Percentiles rank a stretch among this genome's conserved stretches.
phyloP scores from a whole-genome alignment of 768 basidiomycete genomes.

The Pilatotrama ljubarskyi region DNA sequence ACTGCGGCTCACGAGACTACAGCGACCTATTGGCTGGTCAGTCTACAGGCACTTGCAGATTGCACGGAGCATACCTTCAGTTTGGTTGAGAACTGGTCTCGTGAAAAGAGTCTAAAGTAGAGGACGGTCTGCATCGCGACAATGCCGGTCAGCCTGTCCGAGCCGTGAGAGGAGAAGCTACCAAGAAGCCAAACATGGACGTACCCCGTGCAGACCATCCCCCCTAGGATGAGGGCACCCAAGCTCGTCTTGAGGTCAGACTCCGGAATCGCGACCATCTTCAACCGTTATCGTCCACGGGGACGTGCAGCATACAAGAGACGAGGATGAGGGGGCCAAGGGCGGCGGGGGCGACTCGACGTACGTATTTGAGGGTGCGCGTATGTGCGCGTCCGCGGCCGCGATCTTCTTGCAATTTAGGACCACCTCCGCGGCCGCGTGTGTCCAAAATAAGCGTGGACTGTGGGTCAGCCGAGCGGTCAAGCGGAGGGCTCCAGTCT shows the following conservation, averaged over 20 bases:
- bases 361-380: constrained; percentile 3
- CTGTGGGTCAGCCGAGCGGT: neutral
- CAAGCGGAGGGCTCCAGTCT: neutral
- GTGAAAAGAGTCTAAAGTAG: constrained; percentile 26
- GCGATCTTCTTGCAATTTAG: constrained; percentile 8
- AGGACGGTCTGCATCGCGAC: constrained; percentile 28
- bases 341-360: neutral
- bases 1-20: constrained; percentile 18
- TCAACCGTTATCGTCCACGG: neutral
- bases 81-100: constrained; percentile 21
- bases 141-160: constrained; percentile 26
- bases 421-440: constrained; percentile 11
- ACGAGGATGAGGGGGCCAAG: neutral
- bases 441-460: neutral
- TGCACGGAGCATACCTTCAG: constrained; percentile 18
- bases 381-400: neutral
- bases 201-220: constrained; percentile 30
- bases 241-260: constrained; percentile 18
- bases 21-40: constrained; percentile 17
- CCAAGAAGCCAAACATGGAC: neutral
- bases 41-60: neutral
- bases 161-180: neutral
- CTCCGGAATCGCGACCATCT: constrained; percentile 14
- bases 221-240: constrained; percentile 20
- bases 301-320: constrained; percentile 7